Conservation (phyloP, 73 alveolate species). For the Paramecium sexaurelia region DNA sequence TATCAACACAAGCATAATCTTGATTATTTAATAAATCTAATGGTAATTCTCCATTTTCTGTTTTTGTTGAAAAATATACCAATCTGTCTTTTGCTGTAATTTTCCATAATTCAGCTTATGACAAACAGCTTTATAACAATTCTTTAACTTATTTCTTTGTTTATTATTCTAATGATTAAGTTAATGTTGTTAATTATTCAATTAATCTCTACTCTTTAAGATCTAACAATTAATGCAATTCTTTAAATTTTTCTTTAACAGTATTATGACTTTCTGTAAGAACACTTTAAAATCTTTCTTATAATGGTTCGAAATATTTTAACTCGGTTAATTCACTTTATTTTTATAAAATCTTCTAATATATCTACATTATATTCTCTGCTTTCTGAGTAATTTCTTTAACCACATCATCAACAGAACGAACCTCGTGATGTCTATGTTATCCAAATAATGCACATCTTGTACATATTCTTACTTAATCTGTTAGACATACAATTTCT, state of each 20-base stretch:
- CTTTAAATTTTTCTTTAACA: constrained; percentile 30
- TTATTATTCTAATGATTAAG: constrained; percentile 5
- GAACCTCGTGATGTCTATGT: constrained; percentile 91
- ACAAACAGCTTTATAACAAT: neutral
- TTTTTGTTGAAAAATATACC: constrained; percentile 47
- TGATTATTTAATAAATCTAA: constrained; percentile 6
- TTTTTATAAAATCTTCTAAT: constrained; percentile 75
- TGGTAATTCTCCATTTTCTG: constrained; percentile 57
- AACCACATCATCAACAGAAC: constrained; percentile 88
- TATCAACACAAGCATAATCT: constrained; percentile 24
- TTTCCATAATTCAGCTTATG: constrained; percentile 48
- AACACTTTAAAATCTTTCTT: neutral
- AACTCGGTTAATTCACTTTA: constrained; percentile 33
- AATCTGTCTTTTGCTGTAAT: constrained; percentile 43
- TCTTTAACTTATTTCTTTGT: constrained; percentile 39
- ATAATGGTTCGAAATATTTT: constrained; percentile 8
- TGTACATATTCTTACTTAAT: constrained; percentile 86
- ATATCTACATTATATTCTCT: constrained; percentile 80
- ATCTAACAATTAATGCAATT: constrained; percentile 29
- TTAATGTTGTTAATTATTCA: constrained; percentile 11
- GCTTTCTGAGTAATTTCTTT: constrained; percentile 86
- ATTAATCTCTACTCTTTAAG: neutral
- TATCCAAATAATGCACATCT: constrained; percentile 93
- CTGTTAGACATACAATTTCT: constrained; percentile 91
- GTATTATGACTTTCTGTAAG: constrained; percentile 31